Base-by-base conservation (phyloP, 108 stramenopile species). In the Stephanodiscus triporus region DNA sequence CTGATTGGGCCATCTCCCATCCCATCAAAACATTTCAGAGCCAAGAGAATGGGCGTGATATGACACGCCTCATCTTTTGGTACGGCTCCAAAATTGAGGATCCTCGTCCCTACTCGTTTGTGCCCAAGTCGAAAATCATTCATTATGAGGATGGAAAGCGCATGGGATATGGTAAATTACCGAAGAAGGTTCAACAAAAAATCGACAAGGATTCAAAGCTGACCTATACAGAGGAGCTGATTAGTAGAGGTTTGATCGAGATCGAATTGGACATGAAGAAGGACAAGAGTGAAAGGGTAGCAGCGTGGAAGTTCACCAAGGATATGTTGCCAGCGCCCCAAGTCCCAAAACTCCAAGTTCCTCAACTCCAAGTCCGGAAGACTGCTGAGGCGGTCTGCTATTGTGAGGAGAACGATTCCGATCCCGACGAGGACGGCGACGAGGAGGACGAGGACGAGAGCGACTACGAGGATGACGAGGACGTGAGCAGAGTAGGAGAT, bases 11-110 rank as follows among this genome's bases (percentile, higher is more conserved):
- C 71, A 4, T 27, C 40, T 16, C 32, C 32, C 32, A 34, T 34
- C 49, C 32, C 27, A n/a, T 51, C 40, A 0, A n/a, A 13, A 70
- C 13, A 19, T 69, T 55, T 14, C 66, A 84, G 84, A 81, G 70
- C 37, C 77, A 78, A n/a, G 60, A 73, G 49, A 75, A 54, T 45
- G 71, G 72, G 24, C 77, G 81, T 9, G 73, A 73, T 30, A 79
- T 85, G 81, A 78, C 81, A 36, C 56, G 82, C 24, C 66, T 85
- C 26, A 78, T 85, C 2, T 85, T 79, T 70, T 85, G 84, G 84
- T 85, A 85, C 49, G 84, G 81, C 16, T 73, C 75, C 7, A 75
- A 60, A 59, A 72, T 66, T 29, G 81, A 83, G 34, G 69, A 80
- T 57, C 51, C 67, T 47, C 65, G 78, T 0, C 73, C 66, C 24